Evolutionary conservation across 1,139 yeast species (phyloP), one percentile per base, ranked within the genome.

Genomic region (Yamadazyma conglobata): DNA sequence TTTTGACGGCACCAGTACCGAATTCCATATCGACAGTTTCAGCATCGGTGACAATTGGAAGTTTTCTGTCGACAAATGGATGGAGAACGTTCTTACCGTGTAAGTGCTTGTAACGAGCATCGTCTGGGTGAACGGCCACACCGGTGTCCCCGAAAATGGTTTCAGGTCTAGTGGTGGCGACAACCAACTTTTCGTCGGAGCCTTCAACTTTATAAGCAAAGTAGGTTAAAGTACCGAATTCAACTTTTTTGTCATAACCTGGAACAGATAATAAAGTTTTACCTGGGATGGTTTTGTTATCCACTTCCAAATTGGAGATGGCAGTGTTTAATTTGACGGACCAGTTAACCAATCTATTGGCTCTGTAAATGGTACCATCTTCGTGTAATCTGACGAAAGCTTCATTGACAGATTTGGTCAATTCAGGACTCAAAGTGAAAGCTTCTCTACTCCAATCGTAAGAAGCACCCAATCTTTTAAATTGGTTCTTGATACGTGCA

Each of bases 1-100:
- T 91, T 66, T 91, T 91, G 44, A 91, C 98, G 25, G 98, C 98
- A 81, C 98, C 98, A 44, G 98, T 91, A 73, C 98, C 98, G 48
- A 91, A 91, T 60, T 86, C 95, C 97, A 91, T 91, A 60, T 91
- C 98, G 42, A 91, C 98, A 23, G 97, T 93, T 62, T 87, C 95
- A 22, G 80, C 57, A 58, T 91, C 98, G 34, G 89, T 76, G 40
- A 91, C 69, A 54, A 91, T 87, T 44, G 98, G 98, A 35, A 91
- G 63, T 53, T 77, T 72, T 58, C 89, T 82, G 54, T 83, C 86
- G 48, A 87, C 65, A 63, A 91, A 85, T 40, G 98, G 98, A 63
- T 91, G 98, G 46, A 76, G 60, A 37, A 85, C 94, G 56, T 68
- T 86, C 59, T 89, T 88, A 43, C 98, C 98, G 56, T 91, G 98